Evolutionary conservation across 495 filamentous ascomycete species (phyloP), one percentile per base, ranked within the genome.

Genomic region (Podospora appendiculata): DNA sequence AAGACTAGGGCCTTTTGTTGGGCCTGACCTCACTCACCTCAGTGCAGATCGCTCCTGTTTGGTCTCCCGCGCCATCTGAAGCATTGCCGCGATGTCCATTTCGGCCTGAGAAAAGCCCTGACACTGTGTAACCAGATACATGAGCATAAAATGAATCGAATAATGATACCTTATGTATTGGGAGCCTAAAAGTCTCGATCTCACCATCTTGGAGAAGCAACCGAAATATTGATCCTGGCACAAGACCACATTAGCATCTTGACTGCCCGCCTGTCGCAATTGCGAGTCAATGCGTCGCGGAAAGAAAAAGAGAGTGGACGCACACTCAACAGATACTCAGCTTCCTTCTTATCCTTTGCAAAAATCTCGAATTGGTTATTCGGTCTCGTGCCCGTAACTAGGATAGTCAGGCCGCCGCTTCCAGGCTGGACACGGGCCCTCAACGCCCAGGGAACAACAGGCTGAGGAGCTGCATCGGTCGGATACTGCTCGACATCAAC

Each of bases 151-250:
- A 5, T 25, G 25, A 25, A 25, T 25, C 25, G 5, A 2, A 25
- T 25, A 25, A 25, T 25, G 25, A 5, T 5, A n/a, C n/a, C n/a
- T n/a, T n/a, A 25, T 25, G 5, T 25, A 25, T 2, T 25, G 25
- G 25, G 25, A n/a, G n/a, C n/a, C n/a, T n/a, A n/a, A n/a, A 25
- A 14, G 47, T 32, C 17, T 32, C 6, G n/a, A 32, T 32, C 38
- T 41, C 44, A 58, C 59, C 1, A 55, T 32, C 12, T 56, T 56
- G 36, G 14, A 32, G 44, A 63, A 56, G 39, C 56, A 61, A 0
- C 58, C 55, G 8, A 63, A 47, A 39, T 54, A 58, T 3, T 56
- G 18, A 33, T 58, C 50, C 60, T 58, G 45, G 5, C 25, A 25
- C 25, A 5, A 25, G 25, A 25, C 25, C 25, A 25, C 5, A 25